Base-by-base conservation (phyloP, 2,329 filamentous ascomycete species). In the Ascocoryne sarcoides region DNA sequence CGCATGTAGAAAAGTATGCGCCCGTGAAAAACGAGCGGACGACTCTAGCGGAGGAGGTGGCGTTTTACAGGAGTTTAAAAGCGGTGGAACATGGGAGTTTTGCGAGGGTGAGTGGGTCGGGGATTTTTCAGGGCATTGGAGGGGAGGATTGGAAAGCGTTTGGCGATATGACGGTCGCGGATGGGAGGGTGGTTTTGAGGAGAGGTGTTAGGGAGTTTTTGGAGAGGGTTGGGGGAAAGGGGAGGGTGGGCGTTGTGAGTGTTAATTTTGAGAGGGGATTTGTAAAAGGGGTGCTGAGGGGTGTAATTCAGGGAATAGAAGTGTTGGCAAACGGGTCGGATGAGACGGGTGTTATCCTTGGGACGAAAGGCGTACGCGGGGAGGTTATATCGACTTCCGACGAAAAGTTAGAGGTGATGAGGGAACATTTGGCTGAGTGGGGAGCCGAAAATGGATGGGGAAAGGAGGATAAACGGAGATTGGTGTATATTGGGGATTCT, bases 401-500 rank as follows among this genome's bases (percentile, higher is more conserved):
- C 37, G 50, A 43, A 10, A 59, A 59, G 44, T 17, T 50, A 15
- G 20, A 16, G 17, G 43, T 48, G 2, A 52, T 55, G 53, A 46
- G 40, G 8, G 28, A 38, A 9, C 18, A 54, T 17, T 9, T 53
- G 14, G 12, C 41, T 5, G 10, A 10, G 4, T 50, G 47, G 49
- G n/a, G n/a, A n/a, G n/a, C n/a, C n/a, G n/a, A n/a, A n/a, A n/a
- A n/a, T n/a, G n/a, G n/a, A n/a, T n/a, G n/a, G n/a, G n/a, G n/a
- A n/a, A 23, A 18, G 7, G 30, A 32, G 8, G 15, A 36, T 10
- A 36, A 14, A 17, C 12, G 4, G 2, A 38, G 36, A 14, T 20
- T 49, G 3, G 36, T 58, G 3, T 60, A 60, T 43, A 44, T 58
- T 31, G 58, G 58, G 2, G 58, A 60, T 43, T 56, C 53, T 3